These are phyloP conservation scores for Ogataea neopini DNA, from an alignment of 805 yeast species.

Conservation along the genomic window DNA sequence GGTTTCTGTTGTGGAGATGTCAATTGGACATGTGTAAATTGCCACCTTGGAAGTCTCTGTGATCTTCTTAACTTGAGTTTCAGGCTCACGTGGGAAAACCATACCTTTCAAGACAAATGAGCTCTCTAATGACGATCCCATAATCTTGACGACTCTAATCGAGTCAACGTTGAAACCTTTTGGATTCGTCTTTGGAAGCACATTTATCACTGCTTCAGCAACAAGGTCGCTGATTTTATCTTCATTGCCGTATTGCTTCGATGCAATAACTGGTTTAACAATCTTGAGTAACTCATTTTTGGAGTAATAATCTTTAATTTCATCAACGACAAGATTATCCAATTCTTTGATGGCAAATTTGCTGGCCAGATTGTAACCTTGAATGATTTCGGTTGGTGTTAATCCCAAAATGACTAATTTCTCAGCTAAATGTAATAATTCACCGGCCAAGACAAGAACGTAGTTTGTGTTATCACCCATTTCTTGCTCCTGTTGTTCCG, in stretches of 20 bases:
- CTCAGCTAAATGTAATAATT: constrained; percentile 82
- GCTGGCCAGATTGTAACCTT: constrained; percentile 89
- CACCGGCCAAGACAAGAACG: constrained; percentile 91
- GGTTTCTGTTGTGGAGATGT: constrained; percentile 95
- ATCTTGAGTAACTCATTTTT: constrained; percentile 64
- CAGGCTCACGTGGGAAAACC: constrained; percentile 99
- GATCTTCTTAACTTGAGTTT: constrained; percentile 76
- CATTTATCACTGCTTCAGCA: constrained; percentile 78
- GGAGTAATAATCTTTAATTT: constrained; percentile 57
- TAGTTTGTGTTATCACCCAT: constrained; percentile 96
- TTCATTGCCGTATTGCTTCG: constrained; percentile 92
- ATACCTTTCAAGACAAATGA: constrained; percentile 90
- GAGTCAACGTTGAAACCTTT: constrained; percentile 84
- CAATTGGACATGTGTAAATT: constrained; percentile 90
- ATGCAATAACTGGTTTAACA: constrained; percentile 83
- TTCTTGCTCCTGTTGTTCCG: constrained; percentile 94
- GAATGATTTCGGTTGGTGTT: constrained; percentile 88
- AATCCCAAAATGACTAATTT: constrained; percentile 81
- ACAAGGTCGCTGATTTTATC: constrained; percentile 74
- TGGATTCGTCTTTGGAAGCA: constrained; percentile 69
- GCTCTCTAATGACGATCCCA: constrained; percentile 80
- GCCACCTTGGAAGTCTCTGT: constrained; percentile 75
- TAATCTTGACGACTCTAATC: constrained; percentile 91
- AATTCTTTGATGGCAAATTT: constrained; percentile 69
- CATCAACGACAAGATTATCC: constrained; percentile 62